Evolutionary conservation across 306 rosid genomes (phyloP).

Genomic region (Sindora glabra): DNA sequence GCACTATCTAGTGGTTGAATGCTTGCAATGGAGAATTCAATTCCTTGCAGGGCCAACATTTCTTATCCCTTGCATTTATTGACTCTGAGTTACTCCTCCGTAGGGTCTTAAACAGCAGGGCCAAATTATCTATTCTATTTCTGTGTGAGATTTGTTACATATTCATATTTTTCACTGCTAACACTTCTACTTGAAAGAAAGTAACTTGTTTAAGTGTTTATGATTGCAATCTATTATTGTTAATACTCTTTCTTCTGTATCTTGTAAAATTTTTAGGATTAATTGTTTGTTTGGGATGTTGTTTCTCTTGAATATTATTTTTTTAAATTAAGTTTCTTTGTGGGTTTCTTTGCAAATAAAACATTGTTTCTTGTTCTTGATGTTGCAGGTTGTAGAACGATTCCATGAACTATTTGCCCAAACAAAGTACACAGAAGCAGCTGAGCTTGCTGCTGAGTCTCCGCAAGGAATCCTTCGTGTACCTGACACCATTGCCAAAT

Average conservation of each 20-base stretch:
- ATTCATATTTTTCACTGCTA: no score
- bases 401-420: constrained; percentile 99
- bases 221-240: no score
- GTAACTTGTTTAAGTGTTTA: neutral
- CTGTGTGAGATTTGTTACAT: no score
- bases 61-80: constrained; percentile 2
- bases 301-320: neutral
- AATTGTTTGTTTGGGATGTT: neutral
- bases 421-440: constrained; percentile 98
- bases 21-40: neutral
- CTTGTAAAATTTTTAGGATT: neutral
- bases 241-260: no score
- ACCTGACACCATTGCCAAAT: constrained; percentile 96
- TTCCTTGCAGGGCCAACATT: neutral
- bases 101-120: neutral
- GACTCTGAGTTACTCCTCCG: neutral
- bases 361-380: no score
- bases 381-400: constrained; percentile 87
- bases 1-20: neutral
- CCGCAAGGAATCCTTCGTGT: constrained; percentile 98
- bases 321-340: neutral
- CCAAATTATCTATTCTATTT: no score
- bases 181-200: neutral
- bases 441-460: constrained; percentile 99
- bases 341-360: neutral